Conservation (phyloP, 139 green algal species). For the Chlorella sorokiniana region DNA sequence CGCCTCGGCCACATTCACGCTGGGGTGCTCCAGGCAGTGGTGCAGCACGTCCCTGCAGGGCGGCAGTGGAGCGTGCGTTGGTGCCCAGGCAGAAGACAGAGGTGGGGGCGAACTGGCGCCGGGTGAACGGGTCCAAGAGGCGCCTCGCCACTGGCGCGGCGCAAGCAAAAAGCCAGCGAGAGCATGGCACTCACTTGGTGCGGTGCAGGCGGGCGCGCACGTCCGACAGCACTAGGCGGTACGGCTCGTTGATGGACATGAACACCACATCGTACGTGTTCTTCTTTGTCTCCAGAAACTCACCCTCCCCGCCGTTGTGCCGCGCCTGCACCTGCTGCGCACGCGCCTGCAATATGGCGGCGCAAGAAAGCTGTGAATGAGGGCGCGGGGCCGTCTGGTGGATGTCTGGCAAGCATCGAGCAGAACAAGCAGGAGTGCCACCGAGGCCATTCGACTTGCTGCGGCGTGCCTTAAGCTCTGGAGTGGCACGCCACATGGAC, state of each 20-base stretch:
- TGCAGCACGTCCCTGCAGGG: constrained; percentile 70
- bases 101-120: not conserved
- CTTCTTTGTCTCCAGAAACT: constrained; percentile 77
- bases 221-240: constrained; percentile 88
- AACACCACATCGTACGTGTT: constrained; percentile 75
- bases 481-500: constrained; percentile 88
- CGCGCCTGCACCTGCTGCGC: constrained; percentile 12
- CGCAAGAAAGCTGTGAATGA: not conserved
- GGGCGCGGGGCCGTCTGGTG: not conserved
- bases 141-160: too few species aligned
- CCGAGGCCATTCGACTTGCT: too few species aligned
- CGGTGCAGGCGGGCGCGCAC: constrained; percentile 83
- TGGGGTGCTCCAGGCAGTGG: constrained; percentile 74
- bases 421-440: not conserved
- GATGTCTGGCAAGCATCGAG: not conserved
- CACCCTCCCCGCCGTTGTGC: constrained; percentile 21
- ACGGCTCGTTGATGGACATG: constrained; percentile 84
- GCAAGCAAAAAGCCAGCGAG: not conserved
- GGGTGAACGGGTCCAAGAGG: not conserved
- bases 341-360: constrained; percentile 12
- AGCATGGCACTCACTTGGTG: constrained; percentile 53
- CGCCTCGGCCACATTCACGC: constrained; percentile 52
- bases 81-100: too few species aligned
- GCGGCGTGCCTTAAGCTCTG: constrained; percentile 62
- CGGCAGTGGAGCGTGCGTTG: not conserved